These are phyloP conservation scores for Flagelloscypha sp. DNA, from an alignment of 768 basidiomycete genomes.

Conservation along the genomic window DNA sequence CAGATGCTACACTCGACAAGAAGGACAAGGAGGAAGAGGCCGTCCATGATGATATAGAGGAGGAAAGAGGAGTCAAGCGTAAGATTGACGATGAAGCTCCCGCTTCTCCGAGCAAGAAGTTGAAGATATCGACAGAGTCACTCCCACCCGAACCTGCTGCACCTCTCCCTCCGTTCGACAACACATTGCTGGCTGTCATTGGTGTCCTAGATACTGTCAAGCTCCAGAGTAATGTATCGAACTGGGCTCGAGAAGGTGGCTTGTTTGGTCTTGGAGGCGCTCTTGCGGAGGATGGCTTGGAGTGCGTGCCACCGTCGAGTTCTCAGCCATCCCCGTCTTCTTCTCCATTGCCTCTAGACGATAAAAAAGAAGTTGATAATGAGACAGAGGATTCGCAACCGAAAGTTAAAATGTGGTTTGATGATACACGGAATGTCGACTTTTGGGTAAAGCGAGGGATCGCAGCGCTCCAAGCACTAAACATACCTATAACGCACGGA, in stretches of 20 bases:
- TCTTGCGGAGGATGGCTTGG: constrained; percentile 11
- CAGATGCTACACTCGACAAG: constrained; percentile 5
- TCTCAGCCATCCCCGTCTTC: background rate
- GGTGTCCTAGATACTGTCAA: constrained; percentile 58
- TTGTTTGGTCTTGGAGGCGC: constrained; percentile 17
- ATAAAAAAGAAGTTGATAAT: background rate
- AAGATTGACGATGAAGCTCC: constrained; percentile 3
- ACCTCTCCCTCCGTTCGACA: constrained; percentile 29
- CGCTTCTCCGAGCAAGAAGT: constrained; percentile 4
- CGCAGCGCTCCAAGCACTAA: constrained; percentile 37
- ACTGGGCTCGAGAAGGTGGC: constrained; percentile 57
- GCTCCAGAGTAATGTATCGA: constrained; percentile 53
- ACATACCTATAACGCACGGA: no score
- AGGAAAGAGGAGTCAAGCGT: background rate
- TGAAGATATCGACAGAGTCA: background rate
- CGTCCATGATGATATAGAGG: constrained; percentile 7
- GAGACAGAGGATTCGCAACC: background rate
- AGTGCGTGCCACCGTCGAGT: constrained; percentile 23
- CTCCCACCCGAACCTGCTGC: background rate
- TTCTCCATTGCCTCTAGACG: background rate
- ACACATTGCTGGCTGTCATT: constrained; percentile 54
- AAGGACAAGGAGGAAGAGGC: constrained; percentile 10
- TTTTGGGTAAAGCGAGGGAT: constrained; percentile 51
- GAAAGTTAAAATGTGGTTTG: constrained; percentile 41
- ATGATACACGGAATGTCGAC: constrained; percentile 28